A percentile compares a stretch with the other conserved stretches of the same genome.
These are phyloP conservation scores for Cryptomeria japonica DNA, from an alignment of 75 land plant species.

Conservation along the genomic window DNA sequence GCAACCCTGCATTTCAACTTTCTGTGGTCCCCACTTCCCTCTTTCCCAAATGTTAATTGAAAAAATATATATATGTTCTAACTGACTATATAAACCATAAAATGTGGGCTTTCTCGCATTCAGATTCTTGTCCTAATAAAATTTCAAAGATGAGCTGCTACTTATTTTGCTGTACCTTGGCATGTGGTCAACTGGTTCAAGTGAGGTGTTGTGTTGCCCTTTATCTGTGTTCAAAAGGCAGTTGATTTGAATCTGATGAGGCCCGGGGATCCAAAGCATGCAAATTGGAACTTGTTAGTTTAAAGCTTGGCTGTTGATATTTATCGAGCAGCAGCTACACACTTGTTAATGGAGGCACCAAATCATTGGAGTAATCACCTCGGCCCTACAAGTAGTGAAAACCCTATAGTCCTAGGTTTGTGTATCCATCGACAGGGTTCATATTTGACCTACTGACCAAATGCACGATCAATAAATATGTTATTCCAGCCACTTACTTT, in stretches of 20 bases:
- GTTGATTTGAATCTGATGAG: not conserved
- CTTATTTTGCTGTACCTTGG: not conserved
- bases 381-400: not conserved
- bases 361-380: not conserved
- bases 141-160: not conserved
- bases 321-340: not conserved
- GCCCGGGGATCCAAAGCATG: not conserved
- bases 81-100: not conserved
- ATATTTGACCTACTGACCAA: not conserved
- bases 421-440: not conserved
- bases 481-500: not conserved
- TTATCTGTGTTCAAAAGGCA: not conserved
- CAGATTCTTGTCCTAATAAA: not conserved
- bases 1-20: not conserved
- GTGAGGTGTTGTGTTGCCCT: not conserved
- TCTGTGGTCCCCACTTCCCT: not conserved
- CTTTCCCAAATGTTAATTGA: not conserved
- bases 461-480: not conserved
- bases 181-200: not conserved
- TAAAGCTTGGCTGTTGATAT: not conserved
- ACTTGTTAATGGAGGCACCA: not conserved
- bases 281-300: too few species aligned
- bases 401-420: not conserved
- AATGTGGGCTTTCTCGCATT: not conserved
- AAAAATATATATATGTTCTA: not conserved